Percentiles rank a stretch among this genome's conserved stretches.
Evolutionary conservation across 441 rosid genomes (phyloP).

Genomic region (Gossypium gossypioides): DNA sequence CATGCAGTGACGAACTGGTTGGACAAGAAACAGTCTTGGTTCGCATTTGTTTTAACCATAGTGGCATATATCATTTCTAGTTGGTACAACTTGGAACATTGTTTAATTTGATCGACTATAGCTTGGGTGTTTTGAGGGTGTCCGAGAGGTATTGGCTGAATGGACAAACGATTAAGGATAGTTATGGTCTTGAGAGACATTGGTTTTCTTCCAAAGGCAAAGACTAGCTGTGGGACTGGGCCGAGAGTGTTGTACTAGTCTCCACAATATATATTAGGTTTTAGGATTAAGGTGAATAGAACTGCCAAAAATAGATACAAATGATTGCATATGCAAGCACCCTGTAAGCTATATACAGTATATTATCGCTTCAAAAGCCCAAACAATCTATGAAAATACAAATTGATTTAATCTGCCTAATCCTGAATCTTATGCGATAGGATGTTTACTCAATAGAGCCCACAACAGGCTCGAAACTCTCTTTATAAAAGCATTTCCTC

Average conservation of each 20-base stretch:
- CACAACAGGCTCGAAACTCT: no score
- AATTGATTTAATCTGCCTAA: neutral
- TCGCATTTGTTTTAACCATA: slow-evolving; percentile 37
- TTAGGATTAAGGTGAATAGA: neutral
- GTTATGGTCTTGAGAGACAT: neutral
- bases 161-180: neutral
- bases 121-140: slow-evolving; percentile 3
- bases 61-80: slow-evolving; percentile 35
- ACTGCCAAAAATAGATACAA: neutral
- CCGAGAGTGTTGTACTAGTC: neutral
- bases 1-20: slow-evolving; percentile 45
- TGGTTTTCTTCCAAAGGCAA: neutral
- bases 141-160: neutral
- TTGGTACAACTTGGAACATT: slow-evolving; percentile 24
- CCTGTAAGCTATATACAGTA: no score
- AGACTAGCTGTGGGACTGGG: neutral
- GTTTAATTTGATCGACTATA: slow-evolving; percentile 17
- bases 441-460: neutral
- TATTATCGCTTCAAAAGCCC: neutral
- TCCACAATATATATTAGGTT: neutral
- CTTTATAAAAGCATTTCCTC: no score
- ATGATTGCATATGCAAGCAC: neutral
- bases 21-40: slow-evolving; percentile 32
- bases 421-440: neutral
- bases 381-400: neutral